Evolutionary conservation across 83 land plant species (phyloP).

Genomic region (Picea engelmannii): DNA sequence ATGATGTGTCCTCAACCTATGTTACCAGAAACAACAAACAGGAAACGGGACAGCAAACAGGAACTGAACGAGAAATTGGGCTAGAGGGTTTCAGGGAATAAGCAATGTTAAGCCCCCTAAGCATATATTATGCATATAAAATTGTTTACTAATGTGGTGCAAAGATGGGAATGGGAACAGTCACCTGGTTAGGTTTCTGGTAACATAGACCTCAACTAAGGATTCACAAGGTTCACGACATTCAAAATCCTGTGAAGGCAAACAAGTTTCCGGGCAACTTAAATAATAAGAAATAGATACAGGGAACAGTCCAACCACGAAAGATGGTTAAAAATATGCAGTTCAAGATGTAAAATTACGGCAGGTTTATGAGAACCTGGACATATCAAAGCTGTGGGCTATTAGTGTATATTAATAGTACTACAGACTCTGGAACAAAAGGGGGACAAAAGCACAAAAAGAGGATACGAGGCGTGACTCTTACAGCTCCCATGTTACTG

Average conservation of each 20-base stretch:
- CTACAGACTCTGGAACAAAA: background rate
- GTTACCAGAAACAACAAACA: background rate
- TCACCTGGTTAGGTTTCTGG: no score
- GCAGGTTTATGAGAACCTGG: background rate
- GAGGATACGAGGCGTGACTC: background rate
- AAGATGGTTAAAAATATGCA: background rate
- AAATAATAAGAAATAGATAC: background rate
- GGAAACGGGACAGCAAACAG: no score
- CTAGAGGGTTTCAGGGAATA: no score
- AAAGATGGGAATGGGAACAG: no score
- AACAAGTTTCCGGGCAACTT: background rate
- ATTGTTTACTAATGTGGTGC: no score
- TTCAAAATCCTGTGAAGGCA: background rate
- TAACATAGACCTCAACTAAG: background rate
- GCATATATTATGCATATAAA: no score
- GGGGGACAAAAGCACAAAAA: background rate
- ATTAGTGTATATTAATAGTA: background rate
- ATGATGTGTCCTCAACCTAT: background rate
- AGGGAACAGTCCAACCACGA: background rate
- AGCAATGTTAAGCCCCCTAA: no score
- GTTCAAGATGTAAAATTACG: background rate
- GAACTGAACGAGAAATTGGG: no score
- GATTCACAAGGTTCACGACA: background rate
- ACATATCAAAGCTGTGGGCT: background rate
- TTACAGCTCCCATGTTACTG: background rate